phyloP scores from a whole-genome alignment of 352 stramenopile species.

The Globisporangium camurandrum region DNA sequence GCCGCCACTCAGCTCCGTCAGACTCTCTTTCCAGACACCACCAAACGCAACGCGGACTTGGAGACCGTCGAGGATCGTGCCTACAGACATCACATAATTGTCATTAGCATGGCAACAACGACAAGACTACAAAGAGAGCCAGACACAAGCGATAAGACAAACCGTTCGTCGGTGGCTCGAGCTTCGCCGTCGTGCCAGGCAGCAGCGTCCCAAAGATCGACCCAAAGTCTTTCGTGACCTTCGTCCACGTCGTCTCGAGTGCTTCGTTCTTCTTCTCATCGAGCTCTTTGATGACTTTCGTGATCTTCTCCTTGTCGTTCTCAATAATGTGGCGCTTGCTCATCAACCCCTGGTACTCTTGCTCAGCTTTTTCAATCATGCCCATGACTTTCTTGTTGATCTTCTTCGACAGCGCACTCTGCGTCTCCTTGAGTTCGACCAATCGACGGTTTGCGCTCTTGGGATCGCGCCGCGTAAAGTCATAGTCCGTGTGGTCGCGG shows the following conservation, averaged over 20 bases:
- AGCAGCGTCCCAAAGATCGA: constrained; percentile 99
- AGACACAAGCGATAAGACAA: neutral
- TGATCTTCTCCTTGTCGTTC: constrained; percentile 99
- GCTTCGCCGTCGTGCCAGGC: constrained; percentile 94
- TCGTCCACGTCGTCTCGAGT: constrained; percentile 95
- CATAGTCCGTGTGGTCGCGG: constrained; percentile 95
- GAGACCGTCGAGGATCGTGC: constrained; percentile 89
- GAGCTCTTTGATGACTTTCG: constrained; percentile 98
- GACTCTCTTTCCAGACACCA: constrained; percentile 97
- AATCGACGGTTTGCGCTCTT: constrained; percentile 82
- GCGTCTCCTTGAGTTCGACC: constrained; percentile 88
- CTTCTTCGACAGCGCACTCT: constrained; percentile 94
- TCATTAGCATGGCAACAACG: neutral
- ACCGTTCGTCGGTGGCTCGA: constrained; percentile 94
- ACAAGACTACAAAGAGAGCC: neutral
- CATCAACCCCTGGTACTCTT: constrained; percentile 97
- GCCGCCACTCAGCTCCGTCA: constrained; percentile 98
- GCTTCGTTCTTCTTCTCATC: constrained; percentile 98
- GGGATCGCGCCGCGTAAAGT: constrained; percentile 91
- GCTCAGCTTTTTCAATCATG: constrained; percentile 99
- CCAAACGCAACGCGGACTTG: constrained; percentile 99
- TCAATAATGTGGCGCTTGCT: constrained; percentile 98
- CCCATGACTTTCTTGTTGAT: constrained; percentile 99
- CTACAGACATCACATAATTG: no score
- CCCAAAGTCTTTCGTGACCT: constrained; percentile 99